Evolutionary conservation across 768 basidiomycete genomes (phyloP).

Genomic region (Cystofilobasidium ferigula): DNA sequence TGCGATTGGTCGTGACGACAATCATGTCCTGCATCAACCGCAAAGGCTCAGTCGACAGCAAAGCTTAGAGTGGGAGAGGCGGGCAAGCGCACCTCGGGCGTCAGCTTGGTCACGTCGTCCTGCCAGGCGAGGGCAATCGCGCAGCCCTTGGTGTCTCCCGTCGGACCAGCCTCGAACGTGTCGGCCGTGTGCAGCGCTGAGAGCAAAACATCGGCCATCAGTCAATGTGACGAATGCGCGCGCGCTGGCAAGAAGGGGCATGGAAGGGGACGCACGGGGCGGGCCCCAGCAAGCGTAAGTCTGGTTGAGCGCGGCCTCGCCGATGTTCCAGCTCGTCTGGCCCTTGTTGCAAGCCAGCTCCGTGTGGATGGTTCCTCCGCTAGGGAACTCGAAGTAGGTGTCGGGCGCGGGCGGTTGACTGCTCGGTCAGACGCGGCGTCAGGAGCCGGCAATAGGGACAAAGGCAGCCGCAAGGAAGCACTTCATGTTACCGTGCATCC

Average conservation of each 20-base stretch:
- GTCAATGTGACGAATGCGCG: not conserved
- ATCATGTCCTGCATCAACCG: not conserved
- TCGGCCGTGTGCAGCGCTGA: conserved; percentile 5
- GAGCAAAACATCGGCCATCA: not conserved
- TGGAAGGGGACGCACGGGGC: not conserved
- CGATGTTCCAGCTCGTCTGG: not conserved
- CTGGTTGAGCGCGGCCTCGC: not conserved
- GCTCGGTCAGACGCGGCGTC: too few relatives aligned
- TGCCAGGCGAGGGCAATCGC: not conserved
- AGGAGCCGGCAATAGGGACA: too few relatives aligned
- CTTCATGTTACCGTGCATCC: not conserved
- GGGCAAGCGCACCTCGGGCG: too few relatives aligned
- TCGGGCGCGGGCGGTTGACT: not conserved
- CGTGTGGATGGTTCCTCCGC: not conserved
- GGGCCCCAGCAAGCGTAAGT: not conserved
- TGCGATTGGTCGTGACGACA: conserved; percentile 5
- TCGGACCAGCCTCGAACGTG: not conserved
- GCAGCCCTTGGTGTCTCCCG: conserved; percentile 1
- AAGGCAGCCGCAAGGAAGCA: too few relatives aligned
- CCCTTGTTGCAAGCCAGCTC: not conserved
- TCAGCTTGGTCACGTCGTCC: not conserved
- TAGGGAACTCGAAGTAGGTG: not conserved
- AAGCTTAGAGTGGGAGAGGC: too few relatives aligned
- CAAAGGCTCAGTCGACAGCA: too few relatives aligned
- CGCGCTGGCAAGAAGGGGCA: too few relatives aligned